A percentile compares a stretch with the other conserved stretches of the same genome.
Conservation (phyloP, 2,329 filamentous ascomycete species). For the Celoporthe dispersa region DNA sequence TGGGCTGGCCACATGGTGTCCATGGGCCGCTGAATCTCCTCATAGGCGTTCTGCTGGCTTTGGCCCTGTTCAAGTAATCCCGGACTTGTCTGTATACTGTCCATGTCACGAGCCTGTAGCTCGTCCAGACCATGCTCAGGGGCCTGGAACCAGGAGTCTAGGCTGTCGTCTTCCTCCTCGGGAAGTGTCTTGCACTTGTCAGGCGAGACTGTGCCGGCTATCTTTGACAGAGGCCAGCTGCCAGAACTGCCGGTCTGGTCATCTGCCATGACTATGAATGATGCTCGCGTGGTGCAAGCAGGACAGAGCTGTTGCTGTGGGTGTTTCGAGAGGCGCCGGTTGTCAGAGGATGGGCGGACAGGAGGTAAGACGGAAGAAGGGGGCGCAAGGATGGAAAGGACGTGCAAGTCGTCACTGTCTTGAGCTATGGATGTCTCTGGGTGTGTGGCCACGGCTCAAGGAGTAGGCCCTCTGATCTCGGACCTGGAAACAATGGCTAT, state of each 20-base stretch:
- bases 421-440: slow-evolving; percentile 10
- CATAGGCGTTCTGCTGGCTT: neutral
- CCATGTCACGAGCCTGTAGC: neutral
- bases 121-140: neutral
- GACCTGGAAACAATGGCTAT: slow-evolving; percentile 29
- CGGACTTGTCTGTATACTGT: neutral
- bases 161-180: neutral
- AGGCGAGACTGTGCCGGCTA: neutral
- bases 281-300: slow-evolving; percentile 29
- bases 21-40: slow-evolving; percentile 10
- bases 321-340: slow-evolving; percentile 24
- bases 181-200: slow-evolving; percentile 6
- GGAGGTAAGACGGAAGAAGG: neutral
- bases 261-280: slow-evolving; percentile 15
- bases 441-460: neutral
- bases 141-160: neutral
- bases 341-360: slow-evolving; percentile 5
- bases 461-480: slow-evolving; percentile 22
- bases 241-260: neutral
- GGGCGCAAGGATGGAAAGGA: slow-evolving; percentile 9
- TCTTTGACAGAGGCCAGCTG: neutral
- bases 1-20: slow-evolving; percentile 13
- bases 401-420: slow-evolving; percentile 4
- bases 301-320: slow-evolving; percentile 18
- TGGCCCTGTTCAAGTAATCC: neutral